Evolutionary conservation across 768 basidiomycete species (phyloP), one percentile per base, ranked within the genome.

Genomic region (Auricularia sp.): DNA sequence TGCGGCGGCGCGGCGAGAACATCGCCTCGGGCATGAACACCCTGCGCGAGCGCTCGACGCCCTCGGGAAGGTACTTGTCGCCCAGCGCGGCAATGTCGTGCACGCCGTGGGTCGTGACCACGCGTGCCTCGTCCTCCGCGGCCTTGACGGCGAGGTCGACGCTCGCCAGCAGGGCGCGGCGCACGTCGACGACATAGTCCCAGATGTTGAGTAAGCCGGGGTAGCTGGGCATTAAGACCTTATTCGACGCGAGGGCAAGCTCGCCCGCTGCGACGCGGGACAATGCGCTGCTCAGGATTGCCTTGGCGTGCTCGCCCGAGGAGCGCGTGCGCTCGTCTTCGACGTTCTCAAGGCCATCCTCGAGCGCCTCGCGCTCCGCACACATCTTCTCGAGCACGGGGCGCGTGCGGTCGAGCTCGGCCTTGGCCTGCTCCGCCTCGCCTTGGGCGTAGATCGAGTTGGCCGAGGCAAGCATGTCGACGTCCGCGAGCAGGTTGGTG

Each of bases 21-120:
- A 99, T 98, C 14, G 93, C 96, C 72, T 96, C 90, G n/a, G 96
- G 92, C 78, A 91, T 86, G 80, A 99, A 99, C 12, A 96, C 85
- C 34, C 92, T 81, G 64, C 85, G 82, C 61, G 84, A 85, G 47
- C 91, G 81, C 73, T 93, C 92, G 29, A 93, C 91, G 64, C 87
- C 88, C 61, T 81, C 81, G 1, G 90, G 90, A 16, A 99, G 83
- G 75, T 91, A 84, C 64, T 78, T 78, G 65, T 96, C 88, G 21
- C 85, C 93, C 21, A 97, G 77, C 18, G 80, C 76, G 47, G 79
- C 77, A 66, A 97, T 84, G 67, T 80, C 80, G 39, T 82, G 76
- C 29, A 98, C 89, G 53, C 88, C 86, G 6, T 74, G 71, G 3
- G 78, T 79, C 1, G 93, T 88, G 65, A 84, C 77, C 23, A 77